Evolutionary conservation across 2,329 filamentous ascomycete genomes (phyloP).

Genomic region (Dactylellina parvicollis): DNA sequence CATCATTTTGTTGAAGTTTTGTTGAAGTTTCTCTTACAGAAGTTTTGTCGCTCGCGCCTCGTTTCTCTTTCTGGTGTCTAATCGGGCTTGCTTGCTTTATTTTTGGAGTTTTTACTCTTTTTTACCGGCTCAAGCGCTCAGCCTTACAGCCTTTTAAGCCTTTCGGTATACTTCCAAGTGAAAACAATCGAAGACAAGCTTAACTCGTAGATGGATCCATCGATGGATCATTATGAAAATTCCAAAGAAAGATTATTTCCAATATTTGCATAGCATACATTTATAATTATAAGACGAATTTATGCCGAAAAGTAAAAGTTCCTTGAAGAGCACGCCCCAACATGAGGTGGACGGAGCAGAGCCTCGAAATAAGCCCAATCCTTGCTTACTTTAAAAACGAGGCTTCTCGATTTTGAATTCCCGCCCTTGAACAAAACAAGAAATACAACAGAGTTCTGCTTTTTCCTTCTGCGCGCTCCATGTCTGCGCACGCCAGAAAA

Average conservation of each 20-base stretch:
- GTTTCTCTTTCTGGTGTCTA: background rate
- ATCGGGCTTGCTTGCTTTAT: constrained; percentile 40
- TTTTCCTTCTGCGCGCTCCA: too few species aligned
- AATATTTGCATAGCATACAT: background rate
- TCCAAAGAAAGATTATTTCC: background rate
- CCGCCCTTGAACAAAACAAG: too few species aligned
- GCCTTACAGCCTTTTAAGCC: background rate
- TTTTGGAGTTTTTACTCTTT: constrained; percentile 23
- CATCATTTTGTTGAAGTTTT: constrained; percentile 3
- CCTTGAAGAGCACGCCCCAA: too few species aligned
- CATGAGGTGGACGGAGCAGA: too few species aligned
- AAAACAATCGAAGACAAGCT: background rate
- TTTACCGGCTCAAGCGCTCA: background rate
- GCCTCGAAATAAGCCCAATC: too few species aligned
- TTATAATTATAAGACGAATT: too few species aligned
- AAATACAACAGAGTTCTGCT: too few species aligned
- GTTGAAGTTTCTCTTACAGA: constrained; percentile 4
- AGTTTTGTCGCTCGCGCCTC: constrained; percentile 12
- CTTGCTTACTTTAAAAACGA: too few species aligned
- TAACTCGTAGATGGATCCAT: background rate
- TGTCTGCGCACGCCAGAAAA: constrained; percentile 1
- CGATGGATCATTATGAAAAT: too few species aligned
- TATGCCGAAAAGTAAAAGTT: too few species aligned
- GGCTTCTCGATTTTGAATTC: too few species aligned
- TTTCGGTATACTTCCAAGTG: background rate